Base-by-base conservation (phyloP, 495 filamentous ascomycete genomes). In the Penicillium odoratum region DNA sequence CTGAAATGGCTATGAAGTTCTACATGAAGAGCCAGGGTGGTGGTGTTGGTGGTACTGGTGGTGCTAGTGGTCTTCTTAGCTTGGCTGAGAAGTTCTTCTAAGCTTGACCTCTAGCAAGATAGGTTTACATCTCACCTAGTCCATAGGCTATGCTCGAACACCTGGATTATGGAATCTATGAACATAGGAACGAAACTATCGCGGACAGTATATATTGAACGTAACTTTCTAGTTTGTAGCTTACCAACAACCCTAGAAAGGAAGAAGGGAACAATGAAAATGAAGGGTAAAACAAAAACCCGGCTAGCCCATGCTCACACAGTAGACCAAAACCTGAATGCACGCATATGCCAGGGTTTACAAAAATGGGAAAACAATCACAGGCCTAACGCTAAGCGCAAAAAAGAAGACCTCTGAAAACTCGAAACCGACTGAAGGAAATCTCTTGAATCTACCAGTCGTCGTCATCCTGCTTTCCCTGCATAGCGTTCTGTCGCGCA, bases 401-500 rank as follows among this genome's bases (percentile, higher is more conserved):
- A 40, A 40, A 40, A 40, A 40, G 15, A 40, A 40, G 38, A 40
- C 44, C 46, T 28, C 46, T 62, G 42, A 55, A 64, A 54, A 60
- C 53, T 40, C 29, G 58, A 42, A 55, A 60, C 54, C 51, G 53
- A 66, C 51, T 51, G 60, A 56, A 38, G 8, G 30, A 16, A 16
- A 40, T 40, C 5, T 42, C n/a, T 46, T 26, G 28, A 34, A 44
- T 63, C 67, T 65, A 85, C 81, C 81, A 84, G 62, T 94, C 83
- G 50, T 85, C 92, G 52, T 94, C 90, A 56, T 90, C 85, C 16
- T 69, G 83, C 53, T 79, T 78, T 40, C 78, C 78, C 53, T 82
- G 82, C 85, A 89, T 88, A 9, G 83, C 84, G 59, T 78, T 84
- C 68, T 94, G 88, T 74, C 90, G 78, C 60, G 85, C 84, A 67